phyloP scores from a whole-genome alignment of 2,329 filamentous ascomycete species.

The Knufia fluminis region DNA sequence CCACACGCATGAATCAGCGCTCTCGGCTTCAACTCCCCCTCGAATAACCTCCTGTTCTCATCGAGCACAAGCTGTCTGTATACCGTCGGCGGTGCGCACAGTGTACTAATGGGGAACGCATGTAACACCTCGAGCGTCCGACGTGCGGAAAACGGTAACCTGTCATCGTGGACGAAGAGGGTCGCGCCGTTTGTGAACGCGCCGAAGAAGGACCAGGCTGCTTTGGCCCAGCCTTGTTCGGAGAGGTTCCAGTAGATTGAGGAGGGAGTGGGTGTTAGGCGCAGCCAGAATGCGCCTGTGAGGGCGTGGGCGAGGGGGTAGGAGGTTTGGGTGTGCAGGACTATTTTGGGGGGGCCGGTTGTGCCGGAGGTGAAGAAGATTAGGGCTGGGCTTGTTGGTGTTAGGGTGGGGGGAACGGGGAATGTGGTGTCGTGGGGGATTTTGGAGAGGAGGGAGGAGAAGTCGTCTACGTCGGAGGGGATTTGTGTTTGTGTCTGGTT shows the following conservation, averaged over 20 bases:
- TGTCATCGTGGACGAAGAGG: conserved; percentile 34
- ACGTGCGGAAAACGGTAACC: conserved; percentile 27
- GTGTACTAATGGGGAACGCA: conserved; percentile 32
- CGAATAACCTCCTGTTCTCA: conserved; percentile 25
- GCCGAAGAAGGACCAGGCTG: conserved; percentile 33
- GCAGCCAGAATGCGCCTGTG: conserved; percentile 33
- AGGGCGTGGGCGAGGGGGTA: conserved; percentile 33
- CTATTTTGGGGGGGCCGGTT: conserved; percentile 35
- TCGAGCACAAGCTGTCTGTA: conserved; percentile 33
- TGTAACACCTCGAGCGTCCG: conserved; percentile 28
- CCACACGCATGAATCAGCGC: conserved; percentile 30
- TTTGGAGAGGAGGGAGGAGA: conserved; percentile 23
- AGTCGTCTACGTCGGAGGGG: conserved; percentile 23
- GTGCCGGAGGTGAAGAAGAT: conserved; percentile 36
- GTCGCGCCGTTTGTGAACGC: conserved; percentile 34
- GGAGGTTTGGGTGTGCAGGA: conserved; percentile 33
- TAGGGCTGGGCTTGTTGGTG: conserved; percentile 27
- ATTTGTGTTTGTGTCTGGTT: conserved; percentile 14
- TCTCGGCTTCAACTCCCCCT: conserved; percentile 21
- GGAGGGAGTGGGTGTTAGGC: conserved; percentile 27
- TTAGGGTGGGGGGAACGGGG: conserved; percentile 15
- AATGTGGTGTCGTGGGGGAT: conserved; percentile 21
- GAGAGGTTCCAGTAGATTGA: conserved; percentile 32
- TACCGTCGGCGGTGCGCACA: conserved; percentile 34
- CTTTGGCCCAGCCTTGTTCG: conserved; percentile 37